Conservation (phyloP, 306 rosid genomes). For the Cyclanthera cordifolia region DNA sequence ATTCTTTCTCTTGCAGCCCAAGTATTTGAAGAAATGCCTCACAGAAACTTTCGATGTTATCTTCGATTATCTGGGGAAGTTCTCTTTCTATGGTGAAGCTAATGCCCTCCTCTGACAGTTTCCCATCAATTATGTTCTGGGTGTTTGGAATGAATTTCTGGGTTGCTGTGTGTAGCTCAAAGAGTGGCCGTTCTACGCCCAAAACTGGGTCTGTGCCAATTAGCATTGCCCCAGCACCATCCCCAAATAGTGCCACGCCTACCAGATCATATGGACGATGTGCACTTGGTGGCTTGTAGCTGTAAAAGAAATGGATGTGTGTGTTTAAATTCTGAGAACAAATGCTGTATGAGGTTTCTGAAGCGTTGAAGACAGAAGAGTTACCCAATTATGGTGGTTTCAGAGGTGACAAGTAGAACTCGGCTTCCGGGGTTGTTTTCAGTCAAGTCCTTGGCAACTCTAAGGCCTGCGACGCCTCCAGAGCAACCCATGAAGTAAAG, state of each 20-base stretch:
- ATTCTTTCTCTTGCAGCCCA: slow-evolving; percentile 39
- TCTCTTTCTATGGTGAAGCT: slow-evolving; percentile 69
- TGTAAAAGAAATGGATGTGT: background rate
- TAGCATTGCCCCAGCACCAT: slow-evolving; percentile 81
- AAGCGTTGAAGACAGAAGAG: background rate
- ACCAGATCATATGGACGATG: slow-evolving; percentile 81
- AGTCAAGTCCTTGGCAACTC: slow-evolving; percentile 77
- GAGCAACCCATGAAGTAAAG: slow-evolving; percentile 80
- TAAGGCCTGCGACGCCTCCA: slow-evolving; percentile 83
- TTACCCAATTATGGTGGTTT: slow-evolving; percentile 77
- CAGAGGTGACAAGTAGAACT: slow-evolving; percentile 67
- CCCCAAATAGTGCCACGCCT: slow-evolving; percentile 84
- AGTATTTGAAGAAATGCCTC: slow-evolving; percentile 32
- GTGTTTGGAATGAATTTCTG: slow-evolving; percentile 68
- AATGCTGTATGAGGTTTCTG: background rate
- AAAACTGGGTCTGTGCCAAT: slow-evolving; percentile 50
- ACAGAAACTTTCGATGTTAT: slow-evolving; percentile 66
- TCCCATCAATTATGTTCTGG: slow-evolving; percentile 69
- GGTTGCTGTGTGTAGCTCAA: slow-evolving; percentile 72
- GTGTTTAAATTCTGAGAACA: background rate
- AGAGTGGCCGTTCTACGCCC: slow-evolving; percentile 46
- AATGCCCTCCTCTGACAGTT: slow-evolving; percentile 77
- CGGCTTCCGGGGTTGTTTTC: slow-evolving; percentile 89
- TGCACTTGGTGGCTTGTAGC: slow-evolving; percentile 63
- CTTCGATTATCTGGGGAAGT: slow-evolving; percentile 82